Conservation (phyloP, 176 grass and related monocot genomes). For the Saccharum officinarum region DNA sequence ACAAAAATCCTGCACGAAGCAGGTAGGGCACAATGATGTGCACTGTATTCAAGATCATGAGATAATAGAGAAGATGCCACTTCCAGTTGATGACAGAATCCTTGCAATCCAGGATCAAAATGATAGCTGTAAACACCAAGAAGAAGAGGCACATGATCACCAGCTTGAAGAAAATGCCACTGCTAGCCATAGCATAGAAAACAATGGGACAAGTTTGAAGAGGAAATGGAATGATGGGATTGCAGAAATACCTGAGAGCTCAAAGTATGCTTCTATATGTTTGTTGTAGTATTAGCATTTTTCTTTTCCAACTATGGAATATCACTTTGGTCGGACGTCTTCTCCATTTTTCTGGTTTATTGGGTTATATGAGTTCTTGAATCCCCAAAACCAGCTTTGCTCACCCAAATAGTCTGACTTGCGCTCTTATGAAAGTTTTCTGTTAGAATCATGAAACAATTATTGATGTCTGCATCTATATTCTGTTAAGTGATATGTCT, state of each 20-base stretch:
- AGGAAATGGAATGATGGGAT: constrained; percentile 57
- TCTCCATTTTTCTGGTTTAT: not conserved
- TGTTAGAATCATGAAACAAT: not conserved
- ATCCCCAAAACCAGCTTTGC: not conserved
- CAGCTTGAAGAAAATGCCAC: constrained; percentile 45
- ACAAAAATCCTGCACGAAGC: constrained; percentile 49
- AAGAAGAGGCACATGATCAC: constrained; percentile 36
- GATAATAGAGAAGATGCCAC: constrained; percentile 40
- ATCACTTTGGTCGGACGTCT: not conserved
- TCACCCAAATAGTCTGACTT: not conserved
- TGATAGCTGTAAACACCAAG: constrained; percentile 24
- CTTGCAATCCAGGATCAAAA: constrained; percentile 51
- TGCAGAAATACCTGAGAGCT: constrained; percentile 47
- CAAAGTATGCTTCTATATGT: constrained; percentile 57
- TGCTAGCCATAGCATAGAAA: constrained; percentile 7
- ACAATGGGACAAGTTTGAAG: constrained; percentile 39
- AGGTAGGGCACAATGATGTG: constrained; percentile 38
- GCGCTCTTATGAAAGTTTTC: not conserved
- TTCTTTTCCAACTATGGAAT: not conserved
- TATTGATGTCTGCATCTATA: not conserved
- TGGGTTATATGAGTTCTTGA: not conserved
- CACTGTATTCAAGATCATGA: constrained; percentile 47
- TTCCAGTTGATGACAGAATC: constrained; percentile 35
- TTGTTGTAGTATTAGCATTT: constrained; percentile 21
- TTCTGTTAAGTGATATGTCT: constrained; percentile 28